Evolutionary conservation across 768 basidiomycete species (phyloP), one percentile per base, ranked within the genome.

Genomic region (Amanita muscaria): DNA sequence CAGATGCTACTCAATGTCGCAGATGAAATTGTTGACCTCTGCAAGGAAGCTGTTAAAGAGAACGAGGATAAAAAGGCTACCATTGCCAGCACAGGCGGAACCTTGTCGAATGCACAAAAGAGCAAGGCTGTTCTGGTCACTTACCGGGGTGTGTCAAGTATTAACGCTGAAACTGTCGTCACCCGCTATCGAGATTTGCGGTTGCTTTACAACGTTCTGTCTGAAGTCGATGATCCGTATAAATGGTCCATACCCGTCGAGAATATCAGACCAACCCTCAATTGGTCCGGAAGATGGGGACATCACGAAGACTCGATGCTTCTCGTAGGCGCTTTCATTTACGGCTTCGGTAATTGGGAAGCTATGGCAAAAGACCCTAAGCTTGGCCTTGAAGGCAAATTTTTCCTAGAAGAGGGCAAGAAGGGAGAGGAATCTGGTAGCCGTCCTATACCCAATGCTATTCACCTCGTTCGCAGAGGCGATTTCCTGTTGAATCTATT

Each of bases 261-360:
- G 31, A 88, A 86, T 60, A 85, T 98, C 53, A 83, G 94, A 44
- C 88, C 90, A 25, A 94, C 91, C 2, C 76, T 90, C 41, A 92
- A 92, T 58, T 98, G 96, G 94, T 90, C 88, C 30, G 91, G 93
- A 47, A 83, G 89, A 36, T 99, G 96, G 96, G 82, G 80, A 14
- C 78, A 84, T 24, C 77, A 80, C 49, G 92, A 98, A 53, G 96
- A 99, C 61, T 82, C 93, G 3, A 88, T 92, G 80, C 73, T 99
- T 14, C 76, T 99, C 29, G 83, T 97, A 37, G 96, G 96, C 27
- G 90, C 96, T 8, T 97, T 75, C 69, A 56, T 84, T 15, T 85
- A 98, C 54, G 96, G 96, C 15, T 94, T 98, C 59, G 94, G 93
- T 11, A 88, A 86, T 57, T 99, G 96, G 96, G 96, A 98, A 58